Evolutionary conservation across 1,284 basidiomycete species (phyloP).

Genomic region (Apiotrichum porosum): DNA sequence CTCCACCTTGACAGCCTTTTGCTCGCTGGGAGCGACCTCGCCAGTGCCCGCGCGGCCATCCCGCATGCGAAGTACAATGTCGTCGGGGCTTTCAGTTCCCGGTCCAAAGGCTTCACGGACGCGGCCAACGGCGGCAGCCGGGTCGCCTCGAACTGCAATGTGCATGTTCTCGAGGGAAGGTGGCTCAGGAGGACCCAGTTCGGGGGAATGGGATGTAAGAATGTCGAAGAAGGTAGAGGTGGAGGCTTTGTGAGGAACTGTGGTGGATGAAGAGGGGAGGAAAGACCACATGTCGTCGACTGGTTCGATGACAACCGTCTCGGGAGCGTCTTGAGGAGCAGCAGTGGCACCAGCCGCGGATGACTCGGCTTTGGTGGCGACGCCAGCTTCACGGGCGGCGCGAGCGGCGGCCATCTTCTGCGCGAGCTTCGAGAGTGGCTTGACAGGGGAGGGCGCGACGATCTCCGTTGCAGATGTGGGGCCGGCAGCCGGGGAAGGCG

Average conservation of each 20-base stretch:
- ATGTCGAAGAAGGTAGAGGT: slow-evolving; percentile 43
- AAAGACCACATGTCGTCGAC: slow-evolving; percentile 8
- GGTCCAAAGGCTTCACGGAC: slow-evolving; percentile 35
- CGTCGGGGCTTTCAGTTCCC: slow-evolving; percentile 52
- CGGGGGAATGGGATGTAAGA: slow-evolving; percentile 28
- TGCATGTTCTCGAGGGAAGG: slow-evolving; percentile 25
- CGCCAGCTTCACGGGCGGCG: slow-evolving; percentile 25
- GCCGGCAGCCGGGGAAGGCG: neutral
- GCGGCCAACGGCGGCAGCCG: slow-evolving; percentile 21
- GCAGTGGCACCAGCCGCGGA: slow-evolving; percentile 5
- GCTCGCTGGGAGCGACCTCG: slow-evolving; percentile 13
- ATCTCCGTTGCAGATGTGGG: slow-evolving; percentile 55
- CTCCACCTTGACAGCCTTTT: neutral
- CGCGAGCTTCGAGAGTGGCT: slow-evolving; percentile 55
- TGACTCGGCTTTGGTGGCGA: neutral
- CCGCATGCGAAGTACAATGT: slow-evolving; percentile 51
- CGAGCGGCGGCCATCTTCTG: slow-evolving; percentile 51
- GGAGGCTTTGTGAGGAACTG: neutral
- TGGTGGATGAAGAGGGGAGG: neutral
- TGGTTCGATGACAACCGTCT: slow-evolving; percentile 9
- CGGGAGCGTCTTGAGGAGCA: slow-evolving; percentile 15
- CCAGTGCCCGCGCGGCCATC: slow-evolving; percentile 49
- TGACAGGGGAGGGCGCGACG: slow-evolving; percentile 37
- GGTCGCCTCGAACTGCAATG: slow-evolving; percentile 29
- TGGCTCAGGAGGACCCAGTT: slow-evolving; percentile 3